Evolutionary conservation across 2,329 filamentous ascomycete genomes (phyloP).

Genomic region (Calonectria pseudoreteaudii): DNA sequence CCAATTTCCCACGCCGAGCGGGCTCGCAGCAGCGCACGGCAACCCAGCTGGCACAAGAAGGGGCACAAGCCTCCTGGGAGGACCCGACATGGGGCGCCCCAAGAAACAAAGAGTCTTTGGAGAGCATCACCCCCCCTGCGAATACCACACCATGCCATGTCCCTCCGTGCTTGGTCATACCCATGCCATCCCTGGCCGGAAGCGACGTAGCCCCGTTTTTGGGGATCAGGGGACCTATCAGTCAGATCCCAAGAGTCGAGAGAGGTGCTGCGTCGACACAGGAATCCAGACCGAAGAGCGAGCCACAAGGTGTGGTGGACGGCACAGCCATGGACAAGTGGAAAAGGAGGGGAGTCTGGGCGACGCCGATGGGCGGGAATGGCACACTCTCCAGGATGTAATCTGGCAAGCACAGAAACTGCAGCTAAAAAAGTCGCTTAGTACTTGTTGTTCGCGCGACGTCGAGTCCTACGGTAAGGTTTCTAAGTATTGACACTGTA

Average conservation of each 20-base stretch:
- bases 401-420: background rate
- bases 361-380: background rate
- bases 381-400: background rate
- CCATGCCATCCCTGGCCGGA: slow-evolving; percentile 32
- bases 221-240: slow-evolving; percentile 33
- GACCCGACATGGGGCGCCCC: slow-evolving; percentile 15
- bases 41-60: slow-evolving; percentile 10
- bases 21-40: slow-evolving; percentile 13
- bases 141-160: slow-evolving; percentile 26
- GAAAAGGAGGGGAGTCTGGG: background rate
- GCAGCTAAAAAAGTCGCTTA: slow-evolving; percentile 7
- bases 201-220: slow-evolving; percentile 34
- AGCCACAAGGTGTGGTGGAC: slow-evolving; percentile 9
- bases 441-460: background rate
- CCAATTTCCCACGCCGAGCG: slow-evolving; percentile 21
- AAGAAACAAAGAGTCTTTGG: slow-evolving; percentile 27
- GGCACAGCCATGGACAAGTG: background rate
- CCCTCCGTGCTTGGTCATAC: slow-evolving; percentile 22
- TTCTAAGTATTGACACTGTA: background rate
- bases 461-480: slow-evolving; percentile 7
- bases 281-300: slow-evolving; percentile 17
- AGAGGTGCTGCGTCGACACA: slow-evolving; percentile 6
- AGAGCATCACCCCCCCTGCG: slow-evolving; percentile 22
- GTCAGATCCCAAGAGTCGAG: slow-evolving; percentile 21
- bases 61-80: slow-evolving; percentile 34